Percentiles rank a stretch among this genome's conserved stretches.
Evolutionary conservation across 2,329 filamentous ascomycete species (phyloP).

Genomic region (Neofusicoccum laricinum): DNA sequence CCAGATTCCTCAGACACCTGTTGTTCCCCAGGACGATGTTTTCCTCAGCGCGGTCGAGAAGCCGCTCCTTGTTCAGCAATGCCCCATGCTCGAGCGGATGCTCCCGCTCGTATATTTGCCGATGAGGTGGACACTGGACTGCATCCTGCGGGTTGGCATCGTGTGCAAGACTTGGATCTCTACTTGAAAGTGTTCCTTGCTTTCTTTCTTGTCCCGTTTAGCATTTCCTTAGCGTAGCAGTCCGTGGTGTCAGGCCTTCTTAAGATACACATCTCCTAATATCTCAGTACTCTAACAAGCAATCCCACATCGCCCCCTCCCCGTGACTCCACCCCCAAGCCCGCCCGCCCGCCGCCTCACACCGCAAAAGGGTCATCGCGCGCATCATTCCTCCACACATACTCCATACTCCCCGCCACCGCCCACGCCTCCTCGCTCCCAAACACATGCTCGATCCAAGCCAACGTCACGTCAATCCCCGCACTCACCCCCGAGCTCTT

Average conservation of each 20-base stretch:
- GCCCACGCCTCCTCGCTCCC: conserved; percentile 52
- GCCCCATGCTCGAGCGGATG: neutral
- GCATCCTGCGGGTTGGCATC: neutral
- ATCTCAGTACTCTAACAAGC: neutral
- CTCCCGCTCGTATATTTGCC: neutral
- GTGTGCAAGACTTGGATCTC: neutral
- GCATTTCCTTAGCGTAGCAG: neutral
- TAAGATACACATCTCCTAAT: neutral
- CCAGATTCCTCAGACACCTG: neutral
- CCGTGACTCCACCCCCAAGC: no score
- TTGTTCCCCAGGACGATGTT: neutral
- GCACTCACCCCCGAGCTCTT: no score
- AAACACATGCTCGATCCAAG: conserved; percentile 56
- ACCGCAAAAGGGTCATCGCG: conserved; percentile 55
- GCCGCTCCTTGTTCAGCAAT: neutral
- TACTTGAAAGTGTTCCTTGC: neutral
- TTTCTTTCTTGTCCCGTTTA: neutral
- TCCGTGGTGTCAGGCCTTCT: neutral
- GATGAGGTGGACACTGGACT: neutral
- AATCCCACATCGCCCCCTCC: neutral
- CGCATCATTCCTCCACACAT: conserved; percentile 53
- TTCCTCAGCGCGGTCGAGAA: neutral
- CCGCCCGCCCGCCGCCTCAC: no score
- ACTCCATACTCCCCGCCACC: no score
- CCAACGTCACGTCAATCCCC: no score